Percentiles rank a stretch among this genome's conserved stretches.
Conservation (phyloP, 345 rosid species). For the Balakata baccata region DNA sequence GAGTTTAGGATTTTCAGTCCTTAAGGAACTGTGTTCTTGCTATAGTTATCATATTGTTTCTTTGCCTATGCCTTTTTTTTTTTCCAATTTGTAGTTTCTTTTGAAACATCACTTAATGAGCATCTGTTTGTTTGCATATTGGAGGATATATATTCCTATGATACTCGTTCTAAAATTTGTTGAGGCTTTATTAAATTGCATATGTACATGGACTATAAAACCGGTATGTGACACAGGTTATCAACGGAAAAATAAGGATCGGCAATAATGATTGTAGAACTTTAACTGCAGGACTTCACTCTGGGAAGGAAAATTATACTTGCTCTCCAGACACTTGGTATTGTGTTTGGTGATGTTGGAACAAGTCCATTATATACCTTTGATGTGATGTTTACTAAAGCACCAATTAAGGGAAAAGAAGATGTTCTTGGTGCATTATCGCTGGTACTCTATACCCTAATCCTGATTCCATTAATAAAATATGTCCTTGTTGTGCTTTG, state of each 20-base stretch:
- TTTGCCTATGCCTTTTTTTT: not conserved
- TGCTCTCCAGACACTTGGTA: constrained; percentile 90
- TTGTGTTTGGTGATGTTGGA: constrained; percentile 98
- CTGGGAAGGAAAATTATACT: constrained; percentile 72
- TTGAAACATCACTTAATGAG: not conserved
- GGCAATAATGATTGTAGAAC: constrained; percentile 4
- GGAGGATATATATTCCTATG: not conserved
- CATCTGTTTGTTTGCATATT: not conserved
- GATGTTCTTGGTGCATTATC: constrained; percentile 95
- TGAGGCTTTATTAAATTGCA: not conserved
- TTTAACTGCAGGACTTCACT: constrained; percentile 61
- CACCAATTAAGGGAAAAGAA: constrained; percentile 73
- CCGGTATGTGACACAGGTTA: not conserved
- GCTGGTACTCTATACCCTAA: constrained; percentile 77
- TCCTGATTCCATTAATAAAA: constrained; percentile 83
- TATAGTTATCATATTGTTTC: not conserved
- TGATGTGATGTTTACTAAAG: constrained; percentile 87
- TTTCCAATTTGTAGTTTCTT: not conserved
- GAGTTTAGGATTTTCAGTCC: not conserved
- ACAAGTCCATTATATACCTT: constrained; percentile 95
- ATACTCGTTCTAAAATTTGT: not conserved
- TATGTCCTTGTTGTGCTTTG: constrained; percentile 95
- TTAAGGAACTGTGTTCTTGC: not conserved
- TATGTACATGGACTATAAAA: not conserved
- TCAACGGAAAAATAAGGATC: not conserved